Evolutionary conservation across 495 filamentous ascomycete genomes (phyloP).

Genomic region (Hypoxylon fuscum): DNA sequence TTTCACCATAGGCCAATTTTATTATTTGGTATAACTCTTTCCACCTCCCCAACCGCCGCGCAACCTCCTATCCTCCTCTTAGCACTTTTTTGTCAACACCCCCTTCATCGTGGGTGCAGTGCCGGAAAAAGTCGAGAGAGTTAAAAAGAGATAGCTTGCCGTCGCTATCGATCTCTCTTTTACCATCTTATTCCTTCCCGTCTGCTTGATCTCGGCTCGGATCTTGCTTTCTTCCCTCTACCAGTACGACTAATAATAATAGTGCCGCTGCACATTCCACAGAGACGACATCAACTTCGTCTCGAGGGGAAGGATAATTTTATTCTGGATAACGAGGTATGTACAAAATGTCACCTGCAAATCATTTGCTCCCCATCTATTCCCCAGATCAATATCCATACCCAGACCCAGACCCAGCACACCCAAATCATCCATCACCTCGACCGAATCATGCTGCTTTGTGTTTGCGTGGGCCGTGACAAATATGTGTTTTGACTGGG

Average conservation of each 20-base stretch:
- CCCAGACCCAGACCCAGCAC: not conserved
- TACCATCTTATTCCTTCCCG: not conserved
- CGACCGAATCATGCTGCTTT: conserved; percentile 18
- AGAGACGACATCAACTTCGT: conserved; percentile 21
- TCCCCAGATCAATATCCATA: too few relatives aligned
- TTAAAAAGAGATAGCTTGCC: conserved; percentile 24
- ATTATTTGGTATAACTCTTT: conserved; percentile 38
- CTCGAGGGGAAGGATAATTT: not conserved
- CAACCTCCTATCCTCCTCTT: conserved; percentile 26
- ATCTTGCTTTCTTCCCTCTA: conserved; percentile 12
- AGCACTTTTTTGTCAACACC: conserved; percentile 31
- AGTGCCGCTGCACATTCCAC: conserved; percentile 31
- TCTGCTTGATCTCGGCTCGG: conserved; percentile 9
- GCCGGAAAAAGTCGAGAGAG: conserved; percentile 29
- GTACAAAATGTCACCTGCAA: conserved; percentile 12
- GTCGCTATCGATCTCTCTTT: conserved; percentile 13
- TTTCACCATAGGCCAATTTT: conserved; percentile 34
- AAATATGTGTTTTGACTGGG: conserved; percentile 14
- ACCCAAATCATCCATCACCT: conserved; percentile 2
- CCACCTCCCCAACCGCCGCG: conserved; percentile 29
- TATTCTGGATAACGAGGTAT: conserved; percentile 21
- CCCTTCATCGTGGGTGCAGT: conserved; percentile 33
- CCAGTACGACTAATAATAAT: conserved; percentile 18
- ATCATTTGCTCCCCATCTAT: conserved; percentile 8
- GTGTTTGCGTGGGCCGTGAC: conserved; percentile 27